Evolutionary conservation across 2,329 filamentous ascomycete species (phyloP).

Genomic region (Colletotrichum viniferum): DNA sequence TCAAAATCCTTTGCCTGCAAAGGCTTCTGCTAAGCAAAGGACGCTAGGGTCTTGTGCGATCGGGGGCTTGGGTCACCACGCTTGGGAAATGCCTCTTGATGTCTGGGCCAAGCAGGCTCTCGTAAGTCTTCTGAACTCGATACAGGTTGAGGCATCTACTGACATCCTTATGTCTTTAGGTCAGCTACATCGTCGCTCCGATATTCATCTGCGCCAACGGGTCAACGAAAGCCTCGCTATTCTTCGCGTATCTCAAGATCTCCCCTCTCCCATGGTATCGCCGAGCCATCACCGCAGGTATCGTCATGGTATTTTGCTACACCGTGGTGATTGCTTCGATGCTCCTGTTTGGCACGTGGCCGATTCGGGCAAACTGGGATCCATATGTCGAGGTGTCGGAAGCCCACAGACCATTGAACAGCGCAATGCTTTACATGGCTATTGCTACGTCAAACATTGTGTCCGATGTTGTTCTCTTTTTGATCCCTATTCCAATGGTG

Average conservation of each 20-base stretch:
- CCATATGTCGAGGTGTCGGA: background rate
- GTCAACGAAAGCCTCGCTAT: constrained; percentile 38
- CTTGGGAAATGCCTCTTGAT: constrained; percentile 29
- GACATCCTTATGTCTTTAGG: background rate
- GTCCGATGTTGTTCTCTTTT: constrained; percentile 50
- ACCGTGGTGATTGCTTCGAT: constrained; percentile 26
- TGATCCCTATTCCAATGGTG: constrained; percentile 49
- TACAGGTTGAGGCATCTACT: too few species aligned
- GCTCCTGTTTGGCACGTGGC: constrained; percentile 24
- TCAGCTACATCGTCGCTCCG: constrained; percentile 29
- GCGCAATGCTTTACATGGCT: constrained; percentile 49
- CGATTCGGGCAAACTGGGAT: constrained; percentile 24
- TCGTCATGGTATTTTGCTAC: constrained; percentile 32
- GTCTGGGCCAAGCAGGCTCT: constrained; percentile 24
- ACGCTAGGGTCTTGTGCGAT: constrained; percentile 27
- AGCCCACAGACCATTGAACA: constrained; percentile 42
- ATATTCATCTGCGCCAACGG: constrained; percentile 37
- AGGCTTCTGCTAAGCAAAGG: background rate
- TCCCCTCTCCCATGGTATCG: constrained; percentile 35
- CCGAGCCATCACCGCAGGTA: constrained; percentile 27
- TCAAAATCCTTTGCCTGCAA: background rate
- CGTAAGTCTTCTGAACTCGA: constrained; percentile 9
- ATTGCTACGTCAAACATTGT: constrained; percentile 51
- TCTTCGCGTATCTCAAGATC: constrained; percentile 38
- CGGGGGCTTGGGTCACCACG: constrained; percentile 29